Evolutionary conservation across 2,329 filamentous ascomycete species (phyloP), one percentile per base, ranked within the genome.

Genomic region (Fusarium xylarioides): DNA sequence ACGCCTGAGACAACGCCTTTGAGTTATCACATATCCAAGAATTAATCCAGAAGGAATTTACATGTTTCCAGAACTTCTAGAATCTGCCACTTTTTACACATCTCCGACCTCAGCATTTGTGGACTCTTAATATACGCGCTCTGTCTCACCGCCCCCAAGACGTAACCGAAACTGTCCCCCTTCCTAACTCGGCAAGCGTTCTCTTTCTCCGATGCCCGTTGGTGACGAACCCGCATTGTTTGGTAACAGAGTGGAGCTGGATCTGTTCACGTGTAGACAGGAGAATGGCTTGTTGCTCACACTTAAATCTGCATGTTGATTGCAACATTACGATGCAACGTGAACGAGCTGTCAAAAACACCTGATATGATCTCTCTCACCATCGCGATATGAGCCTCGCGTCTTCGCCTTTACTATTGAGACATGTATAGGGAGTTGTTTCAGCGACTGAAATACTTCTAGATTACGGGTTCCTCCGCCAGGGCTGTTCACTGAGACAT

Each of bases 401-500:
- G 14, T 2, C 34, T 30, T 35, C 38, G 46, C 15, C 7, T 32
- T 23, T 11, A 40, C 18, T 5, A 7, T 18, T 4, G 4, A 19
- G 4, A 11, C 12, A 38, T 11, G 5, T 11, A 23, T 2, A 11
- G 2, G 19, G 23, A 42, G 10, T 6, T n/a, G 11, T 35, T 14
- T 21, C 14, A 11, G 3, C 15, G 0, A 35, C n/a, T 15, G 37
- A 8, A 34, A 15, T 23, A 38, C 26, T 28, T 65, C 46, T 26
- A 35, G 40, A 63, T 30, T 21, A 14, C 61, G 5, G 38, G 19
- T 23, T 32, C 32, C 11, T 9, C 32, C 28, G 34, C 4, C 9
- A 38, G 9, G 12, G 40, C 32, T 42, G 40, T 11, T 58, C 30
- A 19, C 16, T 70, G 50, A 70, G 66, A 69, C 66, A 69, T 44